Evolutionary conservation across 2,329 filamentous ascomycete genomes (phyloP), one percentile per base, ranked within the genome.

Genomic region (Colletotrichum sp.): DNA sequence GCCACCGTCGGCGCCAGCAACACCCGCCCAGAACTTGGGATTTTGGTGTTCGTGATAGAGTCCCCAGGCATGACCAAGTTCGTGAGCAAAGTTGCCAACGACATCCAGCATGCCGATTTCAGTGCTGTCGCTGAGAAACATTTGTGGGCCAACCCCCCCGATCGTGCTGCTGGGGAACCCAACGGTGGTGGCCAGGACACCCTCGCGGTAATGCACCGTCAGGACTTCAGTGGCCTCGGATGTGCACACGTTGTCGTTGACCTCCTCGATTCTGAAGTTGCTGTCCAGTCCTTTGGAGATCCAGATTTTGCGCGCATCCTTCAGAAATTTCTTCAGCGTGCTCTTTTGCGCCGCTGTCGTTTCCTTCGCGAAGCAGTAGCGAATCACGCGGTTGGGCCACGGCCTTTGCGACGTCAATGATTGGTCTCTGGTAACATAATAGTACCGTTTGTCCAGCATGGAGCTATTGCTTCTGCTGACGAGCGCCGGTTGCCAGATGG

Each of bases 41-140:
- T 80, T 80, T 70, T 81, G 80, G 71, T 82, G 80, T 69, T 81
- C 80, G 71, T 81, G 80, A 61, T 62, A 65, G 7, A 81, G 77
- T 24, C 80, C 80, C 79, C 79, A 80, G 55, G 76, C 78, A 64
- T 82, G 79, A 63, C 80, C 80, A 4, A 82, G 21, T 77, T 81
- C 80, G 73, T 82, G 80, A 12, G 80, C 80, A 43, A 76, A 28
- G 73, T 79, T 81, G 52, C 63, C 13, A 48, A 68, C 36, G 69
- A 72, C 28, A 13, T 78, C 34, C n/a, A 73, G 69, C 34, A 66
- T 72, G 38, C 52, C 24, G 21, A 77, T 32, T n/a, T 52, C 58
- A 62, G 65, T 59, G 14, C 59, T 38, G 21, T 72, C 55, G 66
- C 73, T 75, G 75, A 67, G 67, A 26, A 55, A 38, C 63, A 79